Base-by-base conservation (phyloP, 148 eudicot genomes). In the Persicaria tinctoria region DNA sequence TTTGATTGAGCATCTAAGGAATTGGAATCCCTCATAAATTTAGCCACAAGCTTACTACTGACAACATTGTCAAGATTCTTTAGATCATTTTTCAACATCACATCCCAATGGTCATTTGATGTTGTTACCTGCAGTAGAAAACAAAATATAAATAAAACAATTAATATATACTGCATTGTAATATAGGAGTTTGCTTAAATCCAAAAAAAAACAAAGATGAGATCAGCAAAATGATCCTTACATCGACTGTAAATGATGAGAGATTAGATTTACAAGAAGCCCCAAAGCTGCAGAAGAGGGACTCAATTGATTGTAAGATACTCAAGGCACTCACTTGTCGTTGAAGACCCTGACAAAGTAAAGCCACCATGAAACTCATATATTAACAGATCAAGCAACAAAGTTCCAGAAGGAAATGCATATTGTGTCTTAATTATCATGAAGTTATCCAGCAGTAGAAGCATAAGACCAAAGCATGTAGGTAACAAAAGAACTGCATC, bases 271-370 rank as follows among this genome's bases (percentile, higher is more conserved):
- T 92, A 81, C 90, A 83, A 18, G 85, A 84, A 78, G 84, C 91
- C 49, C 93, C 93, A 46, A 83, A 81, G 78, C 20, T 66, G 71
- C 79, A 51, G 79, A 94, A 87, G 75, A 87, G 87, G 32, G 85
- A 83, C 76, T 89, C 92, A 49, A 81, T 85, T 57, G 93, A 85
- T 77, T 89, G 91, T 86, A 94, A 80, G 60, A 94, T 89, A 80
- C 76, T 74, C 41, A 85, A 81, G 59, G 97, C 96, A 81, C 89
- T 80, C 66, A 51, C 78, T 74, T 92, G 92, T 51, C 96, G 91
- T 54, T 84, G 92, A 76, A 94, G 83, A 66, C 96, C 98, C 98
- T 94, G 81, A 45, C n/a, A 45, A 46, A 70, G 71, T 10, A 50
- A 50, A 44, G 6, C 6, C 70, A 63, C 0, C 46, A 64, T 64